A percentile compares a stretch with the other conserved stretches of the same genome.
Conservation (phyloP, 208 protist genomes). For the Leishmania major region DNA sequence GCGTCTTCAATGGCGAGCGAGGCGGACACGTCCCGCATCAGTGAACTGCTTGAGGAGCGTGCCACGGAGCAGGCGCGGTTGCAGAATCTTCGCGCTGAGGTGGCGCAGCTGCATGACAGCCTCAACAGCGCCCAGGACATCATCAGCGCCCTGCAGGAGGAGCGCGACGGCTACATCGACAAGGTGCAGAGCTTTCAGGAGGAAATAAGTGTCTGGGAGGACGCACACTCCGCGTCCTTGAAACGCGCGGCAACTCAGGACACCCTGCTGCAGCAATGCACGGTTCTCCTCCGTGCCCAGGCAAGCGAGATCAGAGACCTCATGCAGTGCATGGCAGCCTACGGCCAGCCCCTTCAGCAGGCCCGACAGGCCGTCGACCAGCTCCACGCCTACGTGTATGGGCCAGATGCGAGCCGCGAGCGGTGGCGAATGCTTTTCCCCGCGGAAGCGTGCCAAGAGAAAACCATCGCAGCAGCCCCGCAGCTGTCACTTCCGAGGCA, state of each 20-base stretch:
- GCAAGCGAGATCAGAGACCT: slow-evolving; percentile 41
- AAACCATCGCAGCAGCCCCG: background rate
- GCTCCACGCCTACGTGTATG: background rate
- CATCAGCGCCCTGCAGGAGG: slow-evolving; percentile 40
- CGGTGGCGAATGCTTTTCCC: slow-evolving; percentile 11
- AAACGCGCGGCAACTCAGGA: slow-evolving; percentile 37
- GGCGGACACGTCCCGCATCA: slow-evolving; percentile 23
- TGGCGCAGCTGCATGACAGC: slow-evolving; percentile 48
- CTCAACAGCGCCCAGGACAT: slow-evolving; percentile 43
- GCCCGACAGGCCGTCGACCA: slow-evolving; percentile 17
- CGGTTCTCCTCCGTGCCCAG: slow-evolving; percentile 30
- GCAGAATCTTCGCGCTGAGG: slow-evolving; percentile 37
- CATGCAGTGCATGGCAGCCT: slow-evolving; percentile 36
- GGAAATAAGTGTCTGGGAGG: slow-evolving; percentile 74
- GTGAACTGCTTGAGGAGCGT: slow-evolving; percentile 42
- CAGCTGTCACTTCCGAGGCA: background rate
- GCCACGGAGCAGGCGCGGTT: slow-evolving; percentile 44
- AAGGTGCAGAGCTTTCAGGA: slow-evolving; percentile 41
- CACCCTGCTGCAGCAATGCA: slow-evolving; percentile 31
- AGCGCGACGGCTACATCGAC: slow-evolving; percentile 44
- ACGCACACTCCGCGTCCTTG: slow-evolving; percentile 43
- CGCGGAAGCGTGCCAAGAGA: background rate
- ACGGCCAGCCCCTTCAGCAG: slow-evolving; percentile 13
- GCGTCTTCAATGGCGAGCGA: background rate
- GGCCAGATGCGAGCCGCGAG: background rate